Conservation (phyloP, 345 rosid genomes). For the Pelargonium nanum region DNA sequence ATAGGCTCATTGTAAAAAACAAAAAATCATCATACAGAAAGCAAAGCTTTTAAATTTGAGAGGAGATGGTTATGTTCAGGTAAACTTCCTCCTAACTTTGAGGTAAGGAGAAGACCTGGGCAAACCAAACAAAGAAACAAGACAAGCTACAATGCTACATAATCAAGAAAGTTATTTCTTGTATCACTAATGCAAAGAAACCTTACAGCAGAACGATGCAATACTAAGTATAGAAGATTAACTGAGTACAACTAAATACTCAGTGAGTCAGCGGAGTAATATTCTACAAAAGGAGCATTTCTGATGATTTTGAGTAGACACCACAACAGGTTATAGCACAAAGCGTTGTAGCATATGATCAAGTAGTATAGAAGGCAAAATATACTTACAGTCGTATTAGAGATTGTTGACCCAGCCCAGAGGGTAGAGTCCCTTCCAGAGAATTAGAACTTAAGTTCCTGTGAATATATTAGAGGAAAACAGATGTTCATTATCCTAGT, state of each 20-base stretch:
- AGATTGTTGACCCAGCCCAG: conserved; percentile 65
- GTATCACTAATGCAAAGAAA: no score
- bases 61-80: no score
- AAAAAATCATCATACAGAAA: no score
- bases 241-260: background rate
- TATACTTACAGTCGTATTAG: conserved; percentile 65
- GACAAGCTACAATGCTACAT: no score
- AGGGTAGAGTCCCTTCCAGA: conserved; percentile 59
- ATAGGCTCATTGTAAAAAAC: background rate
- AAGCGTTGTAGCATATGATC: background rate
- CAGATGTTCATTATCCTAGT: background rate
- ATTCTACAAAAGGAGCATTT: no score
- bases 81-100: no score
- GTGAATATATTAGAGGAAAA: conserved; percentile 15
- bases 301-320: background rate
- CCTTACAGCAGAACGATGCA: no score
- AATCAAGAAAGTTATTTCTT: background rate
- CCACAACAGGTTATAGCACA: background rate
- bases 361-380: background rate
- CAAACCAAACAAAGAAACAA: background rate
- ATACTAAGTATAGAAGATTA: no score
- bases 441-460: conserved; percentile 83
- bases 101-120: no score
- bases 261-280: background rate
- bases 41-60: no score